A percentile compares a stretch with the other conserved stretches of the same genome.
Conservation (phyloP, 495 filamentous ascomycete species). For the Staphylotrichum tortipilum region DNA sequence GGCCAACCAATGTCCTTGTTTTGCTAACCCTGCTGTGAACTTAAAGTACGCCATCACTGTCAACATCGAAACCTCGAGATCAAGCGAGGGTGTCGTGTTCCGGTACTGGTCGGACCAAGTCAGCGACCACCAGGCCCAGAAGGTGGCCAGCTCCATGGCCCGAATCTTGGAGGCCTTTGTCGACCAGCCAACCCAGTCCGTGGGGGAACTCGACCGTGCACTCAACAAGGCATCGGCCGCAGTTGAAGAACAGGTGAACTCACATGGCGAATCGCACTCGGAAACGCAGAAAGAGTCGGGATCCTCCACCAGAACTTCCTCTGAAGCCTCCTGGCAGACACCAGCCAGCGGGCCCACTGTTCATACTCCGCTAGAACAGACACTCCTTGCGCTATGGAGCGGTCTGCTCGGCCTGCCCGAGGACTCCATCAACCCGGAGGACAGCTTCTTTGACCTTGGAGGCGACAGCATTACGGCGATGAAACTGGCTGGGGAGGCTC, state of each 20-base stretch:
- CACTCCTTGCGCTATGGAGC: constrained; percentile 21
- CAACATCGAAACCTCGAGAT: constrained; percentile 47
- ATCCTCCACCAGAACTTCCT: neutral
- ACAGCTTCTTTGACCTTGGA: constrained; percentile 54
- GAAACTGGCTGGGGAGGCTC: constrained; percentile 48
- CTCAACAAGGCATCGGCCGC: no score
- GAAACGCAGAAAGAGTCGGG: neutral
- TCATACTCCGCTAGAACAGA: constrained; percentile 9
- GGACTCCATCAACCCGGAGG: constrained; percentile 32
- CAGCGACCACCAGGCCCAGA: constrained; percentile 33
- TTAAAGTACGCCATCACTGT: constrained; percentile 45
- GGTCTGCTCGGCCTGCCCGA: constrained; percentile 14
- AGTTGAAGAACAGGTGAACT: no score
- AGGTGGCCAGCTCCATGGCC: constrained; percentile 41
- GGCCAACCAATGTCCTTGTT: no score
- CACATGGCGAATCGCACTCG: neutral
- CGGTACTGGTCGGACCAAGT: constrained; percentile 49
- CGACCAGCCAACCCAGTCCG: constrained; percentile 1
- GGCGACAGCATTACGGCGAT: constrained; percentile 59
- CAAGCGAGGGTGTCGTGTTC: constrained; percentile 40
- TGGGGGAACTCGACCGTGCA: constrained; percentile 8
- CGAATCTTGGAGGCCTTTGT: constrained; percentile 38
- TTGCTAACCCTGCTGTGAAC: neutral
- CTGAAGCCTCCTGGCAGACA: neutral
- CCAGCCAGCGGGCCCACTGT: neutral